phyloP scores from a whole-genome alignment of 2,329 filamentous ascomycete genomes.

The Aspergillus texensis region DNA sequence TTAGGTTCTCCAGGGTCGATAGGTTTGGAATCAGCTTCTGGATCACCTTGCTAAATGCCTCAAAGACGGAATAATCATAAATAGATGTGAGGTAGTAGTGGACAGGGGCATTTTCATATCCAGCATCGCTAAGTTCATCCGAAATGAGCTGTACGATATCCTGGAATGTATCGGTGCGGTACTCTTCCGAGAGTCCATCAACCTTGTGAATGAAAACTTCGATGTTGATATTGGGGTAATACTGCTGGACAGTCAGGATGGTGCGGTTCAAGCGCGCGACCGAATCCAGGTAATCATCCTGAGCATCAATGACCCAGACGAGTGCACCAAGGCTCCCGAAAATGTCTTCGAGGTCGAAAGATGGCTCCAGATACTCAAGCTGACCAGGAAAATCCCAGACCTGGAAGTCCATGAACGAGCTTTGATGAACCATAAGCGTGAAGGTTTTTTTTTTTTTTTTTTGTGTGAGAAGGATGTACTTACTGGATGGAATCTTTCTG shows the following conservation, averaged over 20 bases:
- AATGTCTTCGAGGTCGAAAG: slow-evolving; percentile 88
- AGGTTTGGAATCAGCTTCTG: slow-evolving; percentile 95
- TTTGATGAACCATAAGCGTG: slow-evolving; percentile 40
- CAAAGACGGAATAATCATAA: slow-evolving; percentile 98
- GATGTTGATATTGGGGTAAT: slow-evolving; percentile 91
- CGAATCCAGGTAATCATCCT: slow-evolving; percentile 95
- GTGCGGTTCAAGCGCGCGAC: slow-evolving; percentile 84
- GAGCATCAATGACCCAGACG: slow-evolving; percentile 98
- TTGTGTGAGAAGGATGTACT: slow-evolving; percentile 40
- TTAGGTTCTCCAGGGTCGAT: slow-evolving; percentile 86
- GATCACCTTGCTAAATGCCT: slow-evolving; percentile 97
- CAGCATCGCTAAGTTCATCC: slow-evolving; percentile 90
- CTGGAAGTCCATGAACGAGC: slow-evolving; percentile 99
- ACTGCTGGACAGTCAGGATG: slow-evolving; percentile 83
- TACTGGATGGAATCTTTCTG: slow-evolving; percentile 96
- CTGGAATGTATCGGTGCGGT: slow-evolving; percentile 91
- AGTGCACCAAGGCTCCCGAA: slow-evolving; percentile 93
- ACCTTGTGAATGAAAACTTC: slow-evolving; percentile 99
- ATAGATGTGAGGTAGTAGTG: slow-evolving; percentile 97
- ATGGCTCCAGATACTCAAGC: slow-evolving; percentile 86
- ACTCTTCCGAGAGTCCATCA: slow-evolving; percentile 95
- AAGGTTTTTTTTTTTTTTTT: too few species aligned
- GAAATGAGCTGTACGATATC: slow-evolving; percentile 96
- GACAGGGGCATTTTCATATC: slow-evolving; percentile 89
- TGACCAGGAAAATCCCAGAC: slow-evolving; percentile 98